Conservation (phyloP, 257 asterid genomes). For the Solanum microdontum region DNA sequence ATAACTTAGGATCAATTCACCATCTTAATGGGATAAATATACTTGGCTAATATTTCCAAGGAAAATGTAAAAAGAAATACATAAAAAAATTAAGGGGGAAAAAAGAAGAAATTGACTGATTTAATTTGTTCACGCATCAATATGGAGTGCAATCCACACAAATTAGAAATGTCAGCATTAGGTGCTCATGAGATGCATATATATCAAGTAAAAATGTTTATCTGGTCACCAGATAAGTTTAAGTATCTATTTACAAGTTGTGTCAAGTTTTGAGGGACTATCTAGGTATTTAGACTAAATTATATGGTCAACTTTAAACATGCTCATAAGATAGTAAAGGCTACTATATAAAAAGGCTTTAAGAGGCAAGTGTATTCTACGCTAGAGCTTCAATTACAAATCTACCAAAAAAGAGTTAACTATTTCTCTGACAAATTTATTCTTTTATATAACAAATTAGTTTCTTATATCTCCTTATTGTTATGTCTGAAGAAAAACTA, state of each 20-base stretch:
- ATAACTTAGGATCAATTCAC: neutral
- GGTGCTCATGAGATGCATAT: neutral
- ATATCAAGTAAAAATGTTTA: neutral
- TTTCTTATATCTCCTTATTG: neutral
- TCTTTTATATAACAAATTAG: neutral
- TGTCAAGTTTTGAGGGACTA: neutral
- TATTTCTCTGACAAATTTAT: neutral
- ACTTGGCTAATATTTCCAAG: neutral
- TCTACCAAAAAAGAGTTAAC: neutral
- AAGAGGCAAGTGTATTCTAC: neutral
- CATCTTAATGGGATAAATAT: neutral
- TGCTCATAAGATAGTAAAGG: neutral
- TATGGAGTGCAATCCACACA: neutral
- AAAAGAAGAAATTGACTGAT: too few species aligned
- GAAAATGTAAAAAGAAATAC: neutral
- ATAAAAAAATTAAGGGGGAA: neutral
- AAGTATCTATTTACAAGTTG: neutral
- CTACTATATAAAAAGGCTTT: neutral
- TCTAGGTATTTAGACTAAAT: neutral
- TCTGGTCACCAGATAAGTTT: neutral
- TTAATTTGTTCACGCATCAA: too few species aligned
- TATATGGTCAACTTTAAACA: neutral
- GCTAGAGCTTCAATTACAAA: neutral
- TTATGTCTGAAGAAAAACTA: neutral
- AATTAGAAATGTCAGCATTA: neutral